Conservation (phyloP, 345 rosid species). For the Eucalyptus erythrocorys region DNA sequence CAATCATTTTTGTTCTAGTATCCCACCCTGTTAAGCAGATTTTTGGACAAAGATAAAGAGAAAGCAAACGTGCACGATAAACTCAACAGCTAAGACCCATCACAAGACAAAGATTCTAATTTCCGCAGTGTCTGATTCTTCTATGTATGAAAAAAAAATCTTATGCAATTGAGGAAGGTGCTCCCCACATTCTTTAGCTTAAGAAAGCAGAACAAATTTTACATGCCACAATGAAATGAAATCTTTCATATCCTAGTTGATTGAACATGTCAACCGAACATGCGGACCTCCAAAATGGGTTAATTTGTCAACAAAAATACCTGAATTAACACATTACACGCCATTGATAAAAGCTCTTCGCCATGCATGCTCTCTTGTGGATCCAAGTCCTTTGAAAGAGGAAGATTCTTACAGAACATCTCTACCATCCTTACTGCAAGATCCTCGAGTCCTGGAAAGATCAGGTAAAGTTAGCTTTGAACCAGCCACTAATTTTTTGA, state of each 20-base stretch:
- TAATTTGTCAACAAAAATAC: constrained; percentile 14
- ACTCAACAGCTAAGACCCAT: neutral
- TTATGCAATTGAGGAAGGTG: neutral
- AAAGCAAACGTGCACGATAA: neutral
- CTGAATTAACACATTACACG: constrained; percentile 77
- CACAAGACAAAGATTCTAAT: neutral
- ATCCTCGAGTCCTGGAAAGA: constrained; percentile 48
- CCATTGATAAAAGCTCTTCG: constrained; percentile 76
- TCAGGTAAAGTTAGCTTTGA: neutral
- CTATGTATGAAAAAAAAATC: neutral
- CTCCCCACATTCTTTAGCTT: neutral
- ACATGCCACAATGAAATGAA: neutral
- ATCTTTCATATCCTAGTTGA: neutral
- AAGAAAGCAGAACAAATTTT: neutral
- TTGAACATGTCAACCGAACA: neutral
- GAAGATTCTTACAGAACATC: constrained; percentile 61
- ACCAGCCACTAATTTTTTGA: neutral
- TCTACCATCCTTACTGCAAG: constrained; percentile 51
- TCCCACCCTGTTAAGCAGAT: neutral
- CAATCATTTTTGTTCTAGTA: neutral
- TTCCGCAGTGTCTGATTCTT: neutral
- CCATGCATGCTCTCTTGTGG: constrained; percentile 91
- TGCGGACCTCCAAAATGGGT: neutral
- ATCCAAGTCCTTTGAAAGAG: constrained; percentile 86
- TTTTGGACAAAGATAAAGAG: neutral